Evolutionary conservation across 1,284 basidiomycete species (phyloP).

Genomic region (Ustilago xerochloae): DNA sequence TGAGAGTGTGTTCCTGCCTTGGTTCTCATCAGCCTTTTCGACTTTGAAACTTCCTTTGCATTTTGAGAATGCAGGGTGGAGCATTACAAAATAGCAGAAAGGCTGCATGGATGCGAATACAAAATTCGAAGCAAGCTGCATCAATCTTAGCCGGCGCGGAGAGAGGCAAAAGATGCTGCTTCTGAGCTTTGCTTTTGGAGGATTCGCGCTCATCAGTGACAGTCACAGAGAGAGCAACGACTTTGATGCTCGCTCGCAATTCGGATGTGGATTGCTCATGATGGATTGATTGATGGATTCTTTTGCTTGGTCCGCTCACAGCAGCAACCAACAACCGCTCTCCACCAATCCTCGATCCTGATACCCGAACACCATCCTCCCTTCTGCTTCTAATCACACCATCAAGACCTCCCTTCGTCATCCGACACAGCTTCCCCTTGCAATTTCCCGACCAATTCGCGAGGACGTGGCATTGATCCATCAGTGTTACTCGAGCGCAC

Average conservation of each 20-base stretch:
- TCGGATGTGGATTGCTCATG: background rate
- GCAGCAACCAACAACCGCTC: background rate
- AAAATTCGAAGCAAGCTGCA: constrained; percentile 10
- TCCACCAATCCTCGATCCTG: background rate
- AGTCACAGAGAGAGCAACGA: too few species aligned
- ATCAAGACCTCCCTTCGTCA: background rate
- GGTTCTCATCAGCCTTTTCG: too few species aligned
- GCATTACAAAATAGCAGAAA: constrained; percentile 7
- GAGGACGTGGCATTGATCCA: background rate
- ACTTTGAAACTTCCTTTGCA: background rate
- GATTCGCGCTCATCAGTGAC: background rate
- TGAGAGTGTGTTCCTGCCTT: too few species aligned
- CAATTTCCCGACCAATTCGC: background rate
- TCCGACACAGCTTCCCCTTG: background rate
- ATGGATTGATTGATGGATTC: background rate
- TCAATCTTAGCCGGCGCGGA: background rate
- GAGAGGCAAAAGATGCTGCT: too few species aligned
- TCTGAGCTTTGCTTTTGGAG: background rate
- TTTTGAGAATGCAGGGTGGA: constrained; percentile 11
- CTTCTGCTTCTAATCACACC: too few species aligned
- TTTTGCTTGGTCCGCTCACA: background rate
- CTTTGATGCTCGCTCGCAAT: background rate
- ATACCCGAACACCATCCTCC: background rate
- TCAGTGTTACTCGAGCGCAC: background rate
- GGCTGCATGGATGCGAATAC: constrained; percentile 5